These are phyloP conservation scores for Fusarium sp. DNA, from an alignment of 2,329 filamentous ascomycete species.

Conservation along the genomic window DNA sequence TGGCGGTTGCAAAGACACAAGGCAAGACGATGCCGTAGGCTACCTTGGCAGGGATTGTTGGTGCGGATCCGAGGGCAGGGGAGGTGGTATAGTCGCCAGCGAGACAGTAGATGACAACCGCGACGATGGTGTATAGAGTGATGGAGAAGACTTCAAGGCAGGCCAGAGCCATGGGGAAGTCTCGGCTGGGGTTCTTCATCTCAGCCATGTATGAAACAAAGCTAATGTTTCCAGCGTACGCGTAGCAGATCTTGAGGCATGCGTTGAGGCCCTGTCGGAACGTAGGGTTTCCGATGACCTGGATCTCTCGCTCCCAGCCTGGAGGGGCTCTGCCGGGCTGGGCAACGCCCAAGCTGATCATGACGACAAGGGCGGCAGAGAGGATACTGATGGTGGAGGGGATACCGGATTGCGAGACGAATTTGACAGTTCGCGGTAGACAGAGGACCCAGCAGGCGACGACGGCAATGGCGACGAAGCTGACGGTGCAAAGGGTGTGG, in stretches of 20 bases:
- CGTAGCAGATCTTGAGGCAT: conserved; percentile 45
- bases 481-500: conserved; percentile 69
- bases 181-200: conserved; percentile 47
- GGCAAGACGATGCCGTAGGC: conserved; percentile 47
- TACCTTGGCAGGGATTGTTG: conserved; percentile 45
- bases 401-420: conserved; percentile 41
- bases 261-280: conserved; percentile 42
- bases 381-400: conserved; percentile 43
- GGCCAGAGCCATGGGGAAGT: conserved; percentile 46
- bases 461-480: conserved; percentile 69
- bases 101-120: conserved; percentile 47
- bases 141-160: conserved; percentile 48
- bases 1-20: conserved; percentile 45
- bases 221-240: conserved; percentile 45
- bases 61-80: conserved; percentile 49
- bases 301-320: conserved; percentile 40
- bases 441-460: conserved; percentile 68
- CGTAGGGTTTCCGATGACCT: conserved; percentile 35
- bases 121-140: conserved; percentile 47
- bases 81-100: conserved; percentile 47
- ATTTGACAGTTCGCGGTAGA: conserved; percentile 69
- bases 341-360: conserved; percentile 43
- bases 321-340: conserved; percentile 36
- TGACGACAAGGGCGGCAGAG: conserved; percentile 43
- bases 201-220: conserved; percentile 49